These are phyloP conservation scores for Epichloe gansuensis DNA, from an alignment of 2,329 filamentous ascomycete species.

Conservation along the genomic window DNA sequence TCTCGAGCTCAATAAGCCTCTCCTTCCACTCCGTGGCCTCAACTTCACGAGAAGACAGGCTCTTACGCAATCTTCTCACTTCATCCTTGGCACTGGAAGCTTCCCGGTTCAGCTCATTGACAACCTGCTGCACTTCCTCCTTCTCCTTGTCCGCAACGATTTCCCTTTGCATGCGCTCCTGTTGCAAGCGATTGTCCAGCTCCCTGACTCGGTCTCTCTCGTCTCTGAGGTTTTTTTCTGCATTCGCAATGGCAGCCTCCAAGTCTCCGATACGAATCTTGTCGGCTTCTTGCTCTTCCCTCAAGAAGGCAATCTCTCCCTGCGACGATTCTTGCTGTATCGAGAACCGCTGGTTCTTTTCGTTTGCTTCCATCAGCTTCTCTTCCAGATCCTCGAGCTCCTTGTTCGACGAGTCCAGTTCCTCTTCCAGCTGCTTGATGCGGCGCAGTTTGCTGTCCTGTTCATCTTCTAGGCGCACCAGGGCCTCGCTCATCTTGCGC, in stretches of 20 bases:
- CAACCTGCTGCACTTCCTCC: slow-evolving; percentile 83
- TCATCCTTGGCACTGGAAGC: slow-evolving; percentile 75
- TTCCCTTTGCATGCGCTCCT: slow-evolving; percentile 77
- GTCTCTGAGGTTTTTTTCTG: slow-evolving; percentile 69
- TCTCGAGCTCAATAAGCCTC: slow-evolving; percentile 78
- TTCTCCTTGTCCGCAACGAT: slow-evolving; percentile 80
- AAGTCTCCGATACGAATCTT: slow-evolving; percentile 96
- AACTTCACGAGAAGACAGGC: slow-evolving; percentile 67
- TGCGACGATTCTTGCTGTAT: slow-evolving; percentile 90
- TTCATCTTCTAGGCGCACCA: slow-evolving; percentile 81
- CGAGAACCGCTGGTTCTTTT: slow-evolving; percentile 74
- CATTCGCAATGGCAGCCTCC: slow-evolving; percentile 66
- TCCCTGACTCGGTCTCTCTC: slow-evolving; percentile 67
- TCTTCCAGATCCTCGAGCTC: slow-evolving; percentile 80
- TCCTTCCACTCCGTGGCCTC: slow-evolving; percentile 89
- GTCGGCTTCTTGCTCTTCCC: slow-evolving; percentile 92
- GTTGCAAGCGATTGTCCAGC: slow-evolving; percentile 59
- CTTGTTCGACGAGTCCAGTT: slow-evolving; percentile 69
- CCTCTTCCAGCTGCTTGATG: slow-evolving; percentile 71
- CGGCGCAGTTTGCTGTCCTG: slow-evolving; percentile 64
- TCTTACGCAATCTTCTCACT: slow-evolving; percentile 68
- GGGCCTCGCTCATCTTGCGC: slow-evolving; percentile 75
- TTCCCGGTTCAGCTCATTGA: slow-evolving; percentile 86
- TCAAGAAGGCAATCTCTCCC: slow-evolving; percentile 83
- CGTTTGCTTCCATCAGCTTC: slow-evolving; percentile 70